Conservation (phyloP, 371 early-diverging fungal genomes). For the Batkoa obscura region DNA sequence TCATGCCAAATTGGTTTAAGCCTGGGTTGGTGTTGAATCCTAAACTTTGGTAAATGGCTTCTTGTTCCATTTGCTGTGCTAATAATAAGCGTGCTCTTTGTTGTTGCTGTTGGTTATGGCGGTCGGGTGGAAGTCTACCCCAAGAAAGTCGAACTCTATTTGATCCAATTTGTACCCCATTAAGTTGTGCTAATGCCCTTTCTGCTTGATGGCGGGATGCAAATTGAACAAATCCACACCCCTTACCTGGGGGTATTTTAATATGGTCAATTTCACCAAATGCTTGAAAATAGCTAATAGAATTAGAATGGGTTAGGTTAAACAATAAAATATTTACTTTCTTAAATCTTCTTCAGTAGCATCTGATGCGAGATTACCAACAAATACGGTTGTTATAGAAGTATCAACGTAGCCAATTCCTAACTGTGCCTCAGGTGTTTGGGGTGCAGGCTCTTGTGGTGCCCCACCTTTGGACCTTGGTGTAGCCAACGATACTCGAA, state of each 20-base stretch:
- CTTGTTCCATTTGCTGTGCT: too few species aligned
- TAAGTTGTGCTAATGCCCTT: conserved; percentile 68
- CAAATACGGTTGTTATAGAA: conserved; percentile 85
- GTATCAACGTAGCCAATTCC: conserved; percentile 42
- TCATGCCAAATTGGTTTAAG: too few species aligned
- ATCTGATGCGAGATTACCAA: conserved; percentile 65
- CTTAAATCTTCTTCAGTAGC: conserved; percentile 68
- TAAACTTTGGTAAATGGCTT: too few species aligned
- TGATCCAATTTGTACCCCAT: conserved; percentile 58
- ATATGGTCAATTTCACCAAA: conserved; percentile 80
- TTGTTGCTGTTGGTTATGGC: conserved; percentile 9
- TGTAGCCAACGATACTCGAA: conserved; percentile 70
- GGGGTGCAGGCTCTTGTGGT: conserved; percentile 2
- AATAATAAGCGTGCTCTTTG: too few species aligned
- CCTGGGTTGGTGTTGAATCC: too few species aligned
- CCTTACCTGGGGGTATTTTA: conserved; percentile 82
- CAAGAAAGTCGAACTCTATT: conserved; percentile 75
- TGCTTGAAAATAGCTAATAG: conserved; percentile 34
- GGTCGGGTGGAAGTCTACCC: conserved; percentile 61
- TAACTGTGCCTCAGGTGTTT: conserved; percentile 6
- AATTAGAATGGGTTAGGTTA: neutral
- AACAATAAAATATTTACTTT: conserved; percentile 8
- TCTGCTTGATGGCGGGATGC: conserved; percentile 64
- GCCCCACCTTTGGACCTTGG: conserved; percentile 34
- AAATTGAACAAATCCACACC: conserved; percentile 88